Evolutionary conservation across 192 early-diverging fungal species (phyloP).

Genomic region (Chytriomyces confervae): DNA sequence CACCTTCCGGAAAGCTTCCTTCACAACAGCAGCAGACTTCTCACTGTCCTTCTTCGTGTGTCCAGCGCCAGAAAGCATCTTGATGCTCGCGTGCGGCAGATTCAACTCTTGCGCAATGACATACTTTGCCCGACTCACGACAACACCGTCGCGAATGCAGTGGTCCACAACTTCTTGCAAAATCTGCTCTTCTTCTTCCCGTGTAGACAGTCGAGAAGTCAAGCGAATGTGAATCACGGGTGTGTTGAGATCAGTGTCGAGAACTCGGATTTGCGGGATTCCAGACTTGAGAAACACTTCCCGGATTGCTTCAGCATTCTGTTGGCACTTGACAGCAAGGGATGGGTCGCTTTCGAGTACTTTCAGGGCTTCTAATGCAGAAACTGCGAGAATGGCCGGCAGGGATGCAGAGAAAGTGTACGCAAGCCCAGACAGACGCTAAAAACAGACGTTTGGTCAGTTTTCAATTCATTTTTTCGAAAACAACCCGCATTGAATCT

Average conservation of each 20-base stretch:
- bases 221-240: conserved; percentile 83
- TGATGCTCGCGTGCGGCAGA: conserved; percentile 80
- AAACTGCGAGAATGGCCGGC: conserved; percentile 89
- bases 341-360: conserved; percentile 58
- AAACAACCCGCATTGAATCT: too few relatives aligned
- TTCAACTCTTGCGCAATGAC: conserved; percentile 78
- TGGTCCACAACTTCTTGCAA: conserved; percentile 83
- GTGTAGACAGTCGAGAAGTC: conserved; percentile 29
- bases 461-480: too few relatives aligned
- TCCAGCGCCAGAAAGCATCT: conserved; percentile 75
- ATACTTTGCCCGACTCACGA: conserved; percentile 89
- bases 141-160: conserved; percentile 77
- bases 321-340: conserved; percentile 59
- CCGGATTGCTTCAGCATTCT: conserved; percentile 71
- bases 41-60: conserved; percentile 85
- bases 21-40: conserved; percentile 78
- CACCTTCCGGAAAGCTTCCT: conserved; percentile 64
- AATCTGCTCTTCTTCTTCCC: conserved; percentile 76
- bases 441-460: conserved; percentile 9
- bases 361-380: conserved; percentile 82
- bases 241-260: conserved; percentile 61
- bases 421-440: conserved; percentile 85
- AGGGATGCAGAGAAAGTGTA: conserved; percentile 96
- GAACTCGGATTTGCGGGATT: conserved; percentile 50
- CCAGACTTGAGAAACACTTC: conserved; percentile 57